Evolutionary conservation across 2,329 filamentous ascomycete genomes (phyloP).

Genomic region (Cladosporium sp.): DNA sequence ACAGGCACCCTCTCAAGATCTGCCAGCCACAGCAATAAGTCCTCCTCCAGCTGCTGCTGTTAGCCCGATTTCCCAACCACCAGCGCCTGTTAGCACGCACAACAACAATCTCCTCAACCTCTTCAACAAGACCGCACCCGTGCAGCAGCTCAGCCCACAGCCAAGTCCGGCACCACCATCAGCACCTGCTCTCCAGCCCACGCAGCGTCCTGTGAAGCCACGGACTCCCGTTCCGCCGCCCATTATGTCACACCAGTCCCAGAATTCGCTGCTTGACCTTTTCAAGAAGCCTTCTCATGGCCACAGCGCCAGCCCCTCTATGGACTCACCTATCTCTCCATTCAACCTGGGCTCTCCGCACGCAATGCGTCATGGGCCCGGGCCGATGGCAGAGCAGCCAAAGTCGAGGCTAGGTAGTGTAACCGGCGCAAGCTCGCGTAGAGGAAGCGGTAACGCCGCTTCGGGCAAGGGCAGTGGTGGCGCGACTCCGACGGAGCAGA

Average conservation of each 20-base stretch:
- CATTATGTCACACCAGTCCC: conserved; percentile 21
- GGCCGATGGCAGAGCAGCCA: conserved; percentile 20
- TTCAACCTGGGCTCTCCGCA: conserved; percentile 35
- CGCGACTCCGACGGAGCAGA: conserved; percentile 34
- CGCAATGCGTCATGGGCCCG: conserved; percentile 18
- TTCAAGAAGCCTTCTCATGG: conserved; percentile 28
- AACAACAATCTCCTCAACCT: conserved; percentile 21
- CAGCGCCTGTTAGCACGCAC: neutral
- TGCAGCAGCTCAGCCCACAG: conserved; percentile 11
- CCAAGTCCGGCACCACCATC: conserved; percentile 29
- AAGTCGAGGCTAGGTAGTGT: conserved; percentile 30
- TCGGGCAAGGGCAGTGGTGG: conserved; percentile 25
- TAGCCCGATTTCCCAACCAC: neutral
- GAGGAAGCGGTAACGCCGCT: neutral
- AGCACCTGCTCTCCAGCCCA: conserved; percentile 30
- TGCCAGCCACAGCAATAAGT: conserved; percentile 4
- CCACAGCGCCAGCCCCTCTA: conserved; percentile 23
- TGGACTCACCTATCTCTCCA: conserved; percentile 35
- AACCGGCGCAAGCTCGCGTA: conserved; percentile 16
- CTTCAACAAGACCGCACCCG: conserved; percentile 18
- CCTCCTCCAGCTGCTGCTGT: neutral
- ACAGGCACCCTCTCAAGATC: conserved; percentile 20
- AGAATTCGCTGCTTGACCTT: conserved; percentile 32
- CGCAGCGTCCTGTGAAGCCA: conserved; percentile 22
- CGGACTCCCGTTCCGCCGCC: conserved; percentile 16